Percentiles rank a stretch among this genome's conserved stretches.
These are phyloP conservation scores for Auricularia auricula-judae DNA, from an alignment of 768 basidiomycete species.

Conservation along the genomic window DNA sequence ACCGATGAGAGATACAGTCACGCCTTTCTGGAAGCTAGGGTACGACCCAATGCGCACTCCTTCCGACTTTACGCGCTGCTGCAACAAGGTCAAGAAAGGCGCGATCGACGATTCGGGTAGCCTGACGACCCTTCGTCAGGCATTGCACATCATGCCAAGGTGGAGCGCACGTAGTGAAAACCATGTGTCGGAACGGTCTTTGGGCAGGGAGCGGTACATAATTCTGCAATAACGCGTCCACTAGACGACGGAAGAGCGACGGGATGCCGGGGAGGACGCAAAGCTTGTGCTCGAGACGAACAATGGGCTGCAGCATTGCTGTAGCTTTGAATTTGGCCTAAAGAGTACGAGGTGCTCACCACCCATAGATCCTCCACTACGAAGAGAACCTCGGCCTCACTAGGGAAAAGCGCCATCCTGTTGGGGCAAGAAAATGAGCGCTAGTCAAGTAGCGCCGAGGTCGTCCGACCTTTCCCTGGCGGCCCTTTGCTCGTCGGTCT, in stretches of 20 bases:
- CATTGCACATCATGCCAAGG: slow-evolving; percentile 1
- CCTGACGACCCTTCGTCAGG: slow-evolving; percentile 25
- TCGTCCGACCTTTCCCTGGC: slow-evolving; percentile 41
- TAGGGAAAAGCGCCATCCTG: slow-evolving; percentile 86
- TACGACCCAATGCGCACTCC: slow-evolving; percentile 79
- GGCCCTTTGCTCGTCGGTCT: slow-evolving; percentile 61
- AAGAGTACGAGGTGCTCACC: slow-evolving; percentile 29
- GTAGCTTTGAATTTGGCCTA: neutral
- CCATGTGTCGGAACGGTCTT: slow-evolving; percentile 68
- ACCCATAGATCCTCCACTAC: slow-evolving; percentile 80
- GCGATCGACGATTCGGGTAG: slow-evolving; percentile 76
- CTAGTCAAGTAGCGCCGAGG: neutral
- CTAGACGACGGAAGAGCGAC: slow-evolving; percentile 67
- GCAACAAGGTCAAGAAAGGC: slow-evolving; percentile 73
- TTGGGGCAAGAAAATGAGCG: neutral
- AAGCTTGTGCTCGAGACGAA: slow-evolving; percentile 73
- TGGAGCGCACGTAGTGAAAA: slow-evolving; percentile 62
- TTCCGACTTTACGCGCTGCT: slow-evolving; percentile 58
- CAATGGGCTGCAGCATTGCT: slow-evolving; percentile 55
- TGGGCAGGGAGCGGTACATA: slow-evolving; percentile 70
- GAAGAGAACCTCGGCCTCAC: slow-evolving; percentile 66
- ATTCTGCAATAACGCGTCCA: slow-evolving; percentile 39
- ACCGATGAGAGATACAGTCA: slow-evolving; percentile 58
- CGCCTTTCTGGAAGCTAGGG: slow-evolving; percentile 47
- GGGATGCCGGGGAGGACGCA: slow-evolving; percentile 93